Evolutionary conservation across 805 yeast genomes (phyloP), one percentile per base, ranked within the genome.

Genomic region (Kurtzmaniella fragi): DNA sequence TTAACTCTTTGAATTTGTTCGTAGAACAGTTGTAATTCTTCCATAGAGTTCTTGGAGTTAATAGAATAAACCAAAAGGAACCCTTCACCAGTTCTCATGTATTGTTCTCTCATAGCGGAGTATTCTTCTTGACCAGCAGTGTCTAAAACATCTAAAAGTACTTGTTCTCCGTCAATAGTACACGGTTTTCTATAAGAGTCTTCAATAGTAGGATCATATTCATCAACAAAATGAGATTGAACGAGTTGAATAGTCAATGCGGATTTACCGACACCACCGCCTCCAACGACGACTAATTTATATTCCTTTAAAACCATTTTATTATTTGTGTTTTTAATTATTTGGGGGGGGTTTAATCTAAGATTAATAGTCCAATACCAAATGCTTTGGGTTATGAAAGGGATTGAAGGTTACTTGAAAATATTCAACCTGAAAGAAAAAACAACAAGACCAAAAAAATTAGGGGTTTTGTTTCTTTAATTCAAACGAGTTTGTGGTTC

Each of bases 81-180:
- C 12, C 97, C 98, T 62, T 90, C 96, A 32, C 97, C 97, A 2
- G 95, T 87, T 45, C 95, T 77, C 95, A 90, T 90, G 62, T 90
- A 90, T 61, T 88, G 93, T 58, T 91, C 98, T 41, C 74, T 54
- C 74, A 69, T 69, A 14, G 96, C 95, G 40, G 88, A 78, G 61
- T 90, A 90, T 64, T 90, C 97, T 62, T 91, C 98, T 70, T 90
- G 97, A 31, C 99, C 99, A 2, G 99, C 99, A 15, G 99, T 93
- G 62, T 93, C 99, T 55, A 93, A 75, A 31, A 93, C 89, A 61
- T 93, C 99, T 48, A 76, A 51, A 17, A 85, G 71, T 1, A 86
- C 81, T 28, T 80, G 84, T 56, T 82, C 86, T 42, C 78, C 79
- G 58, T 90, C 95, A 30, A 93, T 80, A 20, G 77, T 80, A 54